Conservation (phyloP, 1,139 yeast genomes). For the Hemisphaericaspora lyxosophila region DNA sequence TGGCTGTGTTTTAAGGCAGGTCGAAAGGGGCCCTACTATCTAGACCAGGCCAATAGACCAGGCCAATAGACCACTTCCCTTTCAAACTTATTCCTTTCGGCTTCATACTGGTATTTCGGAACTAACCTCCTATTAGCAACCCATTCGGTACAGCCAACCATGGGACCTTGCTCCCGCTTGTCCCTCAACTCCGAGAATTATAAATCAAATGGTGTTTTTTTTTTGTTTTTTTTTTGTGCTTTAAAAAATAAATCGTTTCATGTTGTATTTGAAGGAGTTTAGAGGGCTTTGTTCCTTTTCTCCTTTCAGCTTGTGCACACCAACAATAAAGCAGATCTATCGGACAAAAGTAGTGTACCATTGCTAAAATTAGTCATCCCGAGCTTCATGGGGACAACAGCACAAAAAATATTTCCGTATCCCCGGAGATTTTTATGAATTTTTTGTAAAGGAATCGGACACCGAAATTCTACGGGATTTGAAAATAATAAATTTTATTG, state of each 20-base stretch:
- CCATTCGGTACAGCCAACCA: too few species aligned
- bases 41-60: too few species aligned
- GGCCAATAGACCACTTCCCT: too few species aligned
- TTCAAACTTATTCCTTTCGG: too few species aligned
- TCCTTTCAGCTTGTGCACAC: too few species aligned
- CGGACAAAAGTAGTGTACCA: background rate
- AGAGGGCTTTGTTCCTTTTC: too few species aligned
- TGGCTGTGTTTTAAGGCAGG: too few species aligned
- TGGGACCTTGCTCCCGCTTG: background rate
- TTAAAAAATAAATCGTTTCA: background rate
- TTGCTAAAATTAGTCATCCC: constrained; percentile 1
- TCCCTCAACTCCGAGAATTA: background rate
- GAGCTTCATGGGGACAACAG: background rate
- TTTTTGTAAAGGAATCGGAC: background rate
- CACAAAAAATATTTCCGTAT: background rate
- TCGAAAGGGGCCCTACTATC: too few species aligned
- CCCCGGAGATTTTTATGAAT: background rate
- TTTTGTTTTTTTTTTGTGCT: background rate
- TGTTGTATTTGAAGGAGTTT: background rate
- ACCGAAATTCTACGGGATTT: constrained; percentile 1
- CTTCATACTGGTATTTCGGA: too few species aligned
- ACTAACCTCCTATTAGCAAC: too few species aligned
- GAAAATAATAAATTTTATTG: background rate
- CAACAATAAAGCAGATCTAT: too few species aligned
- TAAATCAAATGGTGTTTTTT: background rate